phyloP scores from a whole-genome alignment of 148 eudicot genomes.

The Mesembryanthemum crystallinum region DNA sequence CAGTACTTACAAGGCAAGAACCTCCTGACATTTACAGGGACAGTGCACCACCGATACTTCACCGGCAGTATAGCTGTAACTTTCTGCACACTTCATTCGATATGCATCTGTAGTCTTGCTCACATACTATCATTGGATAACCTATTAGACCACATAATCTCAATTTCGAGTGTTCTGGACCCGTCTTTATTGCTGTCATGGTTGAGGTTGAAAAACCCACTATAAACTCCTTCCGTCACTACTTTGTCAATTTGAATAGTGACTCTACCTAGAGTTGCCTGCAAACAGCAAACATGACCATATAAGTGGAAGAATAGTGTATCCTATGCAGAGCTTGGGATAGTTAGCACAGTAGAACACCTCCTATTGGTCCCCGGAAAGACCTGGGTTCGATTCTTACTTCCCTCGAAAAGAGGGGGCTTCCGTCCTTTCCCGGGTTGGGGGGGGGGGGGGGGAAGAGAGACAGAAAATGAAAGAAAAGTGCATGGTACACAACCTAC shows the following conservation, averaged over 20 bases:
- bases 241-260: conserved; percentile 89
- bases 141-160: conserved; percentile 75
- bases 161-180: conserved; percentile 74
- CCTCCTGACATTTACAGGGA: conserved; percentile 23
- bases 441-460: no score
- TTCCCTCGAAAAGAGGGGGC: no score
- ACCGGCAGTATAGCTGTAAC: conserved; percentile 18
- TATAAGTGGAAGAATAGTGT: background rate
- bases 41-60: conserved; percentile 15
- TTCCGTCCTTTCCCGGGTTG: no score
- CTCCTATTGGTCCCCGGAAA: no score
- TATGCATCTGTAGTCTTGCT: conserved; percentile 20
- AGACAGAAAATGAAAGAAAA: conserved; percentile 4
- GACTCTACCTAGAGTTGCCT: conserved; percentile 75
- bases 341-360: no score
- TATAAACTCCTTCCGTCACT: conserved; percentile 68
- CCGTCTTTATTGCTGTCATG: conserved; percentile 61
- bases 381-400: no score
- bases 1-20: conserved; percentile 27
- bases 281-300: conserved; percentile 21
- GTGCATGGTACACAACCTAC: no score
- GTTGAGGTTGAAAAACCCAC: conserved; percentile 66
- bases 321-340: no score
- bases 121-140: conserved; percentile 39
- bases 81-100: conserved; percentile 8